Percentiles rank a stretch among this genome's conserved stretches.
Evolutionary conservation across 2,329 filamentous ascomycete species (phyloP).

Genomic region (Diaporthe citriasiana): DNA sequence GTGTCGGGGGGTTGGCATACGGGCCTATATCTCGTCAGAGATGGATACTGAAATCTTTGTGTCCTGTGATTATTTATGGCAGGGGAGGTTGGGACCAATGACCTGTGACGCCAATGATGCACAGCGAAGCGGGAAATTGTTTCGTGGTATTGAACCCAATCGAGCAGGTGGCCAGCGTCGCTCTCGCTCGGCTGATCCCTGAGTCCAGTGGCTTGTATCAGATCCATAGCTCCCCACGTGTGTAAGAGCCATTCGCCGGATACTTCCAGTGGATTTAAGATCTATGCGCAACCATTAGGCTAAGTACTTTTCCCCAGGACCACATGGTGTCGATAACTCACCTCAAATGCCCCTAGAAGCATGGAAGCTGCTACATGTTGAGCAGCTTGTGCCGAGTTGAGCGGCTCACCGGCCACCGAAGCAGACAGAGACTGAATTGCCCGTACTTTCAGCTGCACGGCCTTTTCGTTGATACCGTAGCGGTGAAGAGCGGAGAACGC

Average conservation of each 20-base stretch:
- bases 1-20: background rate
- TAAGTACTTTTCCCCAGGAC: too few relatives aligned
- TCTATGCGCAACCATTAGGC: background rate
- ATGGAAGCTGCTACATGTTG: constrained; percentile 22
- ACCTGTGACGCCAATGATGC: constrained; percentile 18
- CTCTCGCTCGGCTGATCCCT: background rate
- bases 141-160: constrained; percentile 18
- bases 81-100: background rate
- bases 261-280: background rate
- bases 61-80: too few relatives aligned
- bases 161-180: background rate
- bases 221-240: constrained; percentile 8
- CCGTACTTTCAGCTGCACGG: background rate
- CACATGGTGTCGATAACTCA: background rate
- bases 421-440: background rate
- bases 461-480: background rate
- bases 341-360: background rate
- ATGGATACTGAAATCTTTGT: background rate
- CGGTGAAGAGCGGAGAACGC: constrained; percentile 2
- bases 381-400: background rate
- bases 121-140: background rate
- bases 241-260: constrained; percentile 9
- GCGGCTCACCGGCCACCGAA: background rate
- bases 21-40: background rate
- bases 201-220: background rate